Evolutionary conservation across 805 yeast genomes (phyloP).

Genomic region (Citeromyces nyonsensis): DNA sequence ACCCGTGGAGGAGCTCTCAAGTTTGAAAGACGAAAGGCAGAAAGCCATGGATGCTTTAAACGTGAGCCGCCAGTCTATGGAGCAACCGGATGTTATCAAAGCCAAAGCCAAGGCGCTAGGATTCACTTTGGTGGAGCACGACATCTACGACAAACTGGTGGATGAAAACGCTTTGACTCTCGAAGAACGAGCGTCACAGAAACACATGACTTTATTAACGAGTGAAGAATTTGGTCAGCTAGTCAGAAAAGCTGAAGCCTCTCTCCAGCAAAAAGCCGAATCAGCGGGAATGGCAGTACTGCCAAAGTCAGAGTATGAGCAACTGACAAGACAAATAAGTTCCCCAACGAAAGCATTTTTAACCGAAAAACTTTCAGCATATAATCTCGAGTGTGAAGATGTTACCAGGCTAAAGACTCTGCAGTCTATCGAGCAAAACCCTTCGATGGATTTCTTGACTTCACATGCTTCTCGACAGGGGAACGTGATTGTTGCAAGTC

Average conservation of each 20-base stretch:
- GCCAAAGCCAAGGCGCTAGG: conserved; percentile 8
- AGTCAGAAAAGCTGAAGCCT: conserved; percentile 2
- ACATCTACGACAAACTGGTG: background rate
- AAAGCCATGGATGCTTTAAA: conserved; percentile 1
- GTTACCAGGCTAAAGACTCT: no score
- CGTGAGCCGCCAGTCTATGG: background rate
- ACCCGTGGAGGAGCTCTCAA: conserved; percentile 11
- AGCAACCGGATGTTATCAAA: conserved; percentile 3
- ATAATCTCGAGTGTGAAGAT: no score
- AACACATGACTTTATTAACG: conserved; percentile 1
- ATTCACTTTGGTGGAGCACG: conserved; percentile 1
- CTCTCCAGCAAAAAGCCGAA: conserved; percentile 12
- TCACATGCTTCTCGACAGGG: no score
- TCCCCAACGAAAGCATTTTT: no score
- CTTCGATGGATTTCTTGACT: conserved; percentile 10
- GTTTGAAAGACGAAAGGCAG: conserved; percentile 6
- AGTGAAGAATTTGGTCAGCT: conserved; percentile 2
- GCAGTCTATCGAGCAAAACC: conserved; percentile 9
- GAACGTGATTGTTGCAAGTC: conserved; percentile 6
- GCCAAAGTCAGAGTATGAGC: no score
- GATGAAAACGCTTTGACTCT: conserved; percentile 3
- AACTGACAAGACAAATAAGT: no score
- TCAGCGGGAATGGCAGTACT: conserved; percentile 2
- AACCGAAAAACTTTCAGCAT: no score
- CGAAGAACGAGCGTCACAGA: conserved; percentile 4